These are phyloP conservation scores for Alternaria conjuncta DNA, from an alignment of 2,329 filamentous ascomycete genomes.

Conservation along the genomic window DNA sequence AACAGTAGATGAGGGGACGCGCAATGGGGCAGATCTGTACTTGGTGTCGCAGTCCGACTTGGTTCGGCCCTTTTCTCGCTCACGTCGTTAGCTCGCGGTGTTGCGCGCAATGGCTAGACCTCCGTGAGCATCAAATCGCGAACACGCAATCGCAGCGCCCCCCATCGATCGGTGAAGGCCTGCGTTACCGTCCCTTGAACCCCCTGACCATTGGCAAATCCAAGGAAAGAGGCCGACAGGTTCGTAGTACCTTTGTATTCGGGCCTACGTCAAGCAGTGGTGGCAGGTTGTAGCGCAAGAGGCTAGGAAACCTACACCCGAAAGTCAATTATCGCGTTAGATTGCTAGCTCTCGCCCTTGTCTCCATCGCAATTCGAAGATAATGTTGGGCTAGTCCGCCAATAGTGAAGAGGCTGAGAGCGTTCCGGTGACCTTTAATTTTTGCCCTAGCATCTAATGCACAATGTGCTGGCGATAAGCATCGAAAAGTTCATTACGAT, in stretches of 20 bases:
- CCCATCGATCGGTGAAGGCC: background rate
- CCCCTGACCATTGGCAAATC: background rate
- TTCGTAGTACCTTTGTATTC: background rate
- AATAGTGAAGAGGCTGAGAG: background rate
- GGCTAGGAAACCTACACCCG: background rate
- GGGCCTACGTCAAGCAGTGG: constrained; percentile 1
- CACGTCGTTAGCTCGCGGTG: background rate
- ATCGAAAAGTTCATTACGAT: background rate
- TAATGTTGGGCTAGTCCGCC: background rate
- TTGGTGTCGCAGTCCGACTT: background rate
- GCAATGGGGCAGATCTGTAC: background rate
- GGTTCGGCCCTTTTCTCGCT: background rate
- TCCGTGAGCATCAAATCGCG: background rate
- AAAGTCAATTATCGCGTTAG: constrained; percentile 1
- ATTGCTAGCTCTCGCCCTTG: background rate
- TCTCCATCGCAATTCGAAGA: background rate
- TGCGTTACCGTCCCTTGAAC: background rate
- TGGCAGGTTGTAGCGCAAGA: background rate
- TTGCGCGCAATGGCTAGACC: constrained; percentile 1
- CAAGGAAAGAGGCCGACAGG: background rate
- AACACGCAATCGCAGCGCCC: background rate
- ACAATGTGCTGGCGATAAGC: constrained; percentile 4
- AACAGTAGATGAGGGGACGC: background rate
- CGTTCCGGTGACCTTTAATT: background rate
- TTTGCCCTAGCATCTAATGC: background rate